Conservation (phyloP, 78 protist genomes). For the Speleostelium caveatum region DNA sequence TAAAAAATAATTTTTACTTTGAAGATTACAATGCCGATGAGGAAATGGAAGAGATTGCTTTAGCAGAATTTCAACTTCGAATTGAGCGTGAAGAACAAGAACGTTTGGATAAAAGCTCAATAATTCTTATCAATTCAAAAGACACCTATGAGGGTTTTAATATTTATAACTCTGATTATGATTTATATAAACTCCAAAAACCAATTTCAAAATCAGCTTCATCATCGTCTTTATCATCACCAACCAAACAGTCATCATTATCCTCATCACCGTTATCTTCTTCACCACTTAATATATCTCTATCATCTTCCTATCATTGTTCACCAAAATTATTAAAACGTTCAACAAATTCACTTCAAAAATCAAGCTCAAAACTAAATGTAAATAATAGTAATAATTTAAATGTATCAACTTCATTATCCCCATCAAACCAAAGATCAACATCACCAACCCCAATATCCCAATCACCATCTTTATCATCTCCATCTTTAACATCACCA, state of each 20-base stretch:
- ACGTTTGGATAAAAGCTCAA: conserved; percentile 14
- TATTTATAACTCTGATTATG: background rate
- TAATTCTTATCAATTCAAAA: background rate
- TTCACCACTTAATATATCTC: background rate
- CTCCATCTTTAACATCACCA: background rate
- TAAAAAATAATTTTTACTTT: background rate
- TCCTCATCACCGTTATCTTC: background rate
- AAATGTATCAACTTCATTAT: too few species aligned
- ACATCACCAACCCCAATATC: conserved; percentile 16
- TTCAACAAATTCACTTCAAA: background rate
- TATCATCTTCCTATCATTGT: background rate
- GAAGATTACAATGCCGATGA: background rate
- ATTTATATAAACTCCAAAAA: background rate
- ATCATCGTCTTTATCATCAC: background rate
- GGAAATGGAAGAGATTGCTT: conserved; percentile 17
- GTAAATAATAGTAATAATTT: conserved; percentile 10
- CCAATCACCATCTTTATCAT: background rate
- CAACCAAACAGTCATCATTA: background rate
- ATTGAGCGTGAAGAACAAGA: conserved; percentile 22
- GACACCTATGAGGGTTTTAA: background rate
- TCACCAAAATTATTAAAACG: background rate
- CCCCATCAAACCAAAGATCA: background rate
- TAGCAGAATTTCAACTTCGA: conserved; percentile 42
- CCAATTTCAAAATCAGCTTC: conserved; percentile 4
- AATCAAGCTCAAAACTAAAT: background rate